Evolutionary conservation across 495 filamentous ascomycete species (phyloP).

Genomic region (Xylaria flabelliformis): DNA sequence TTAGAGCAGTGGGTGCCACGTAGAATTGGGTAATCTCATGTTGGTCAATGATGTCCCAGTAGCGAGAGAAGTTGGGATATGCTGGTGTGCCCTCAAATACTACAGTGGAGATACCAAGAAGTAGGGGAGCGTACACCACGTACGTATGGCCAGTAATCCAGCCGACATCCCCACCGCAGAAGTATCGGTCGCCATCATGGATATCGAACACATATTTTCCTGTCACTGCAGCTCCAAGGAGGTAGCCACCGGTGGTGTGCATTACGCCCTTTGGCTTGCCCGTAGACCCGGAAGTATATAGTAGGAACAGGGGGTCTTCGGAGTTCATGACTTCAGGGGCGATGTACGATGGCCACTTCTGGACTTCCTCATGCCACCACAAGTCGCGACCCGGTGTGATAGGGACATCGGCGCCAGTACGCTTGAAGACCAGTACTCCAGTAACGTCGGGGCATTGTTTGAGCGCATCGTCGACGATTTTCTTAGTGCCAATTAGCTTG

Average conservation of each 20-base stretch:
- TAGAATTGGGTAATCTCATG: constrained; percentile 98
- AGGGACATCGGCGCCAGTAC: constrained; percentile 91
- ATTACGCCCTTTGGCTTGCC: constrained; percentile 99
- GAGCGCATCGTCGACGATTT: constrained; percentile 97
- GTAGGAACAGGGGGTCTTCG: constrained; percentile 95
- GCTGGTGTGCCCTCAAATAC: constrained; percentile 99
- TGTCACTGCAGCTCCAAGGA: constrained; percentile 88
- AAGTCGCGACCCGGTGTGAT: constrained; percentile 87
- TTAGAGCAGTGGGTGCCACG: constrained; percentile 92
- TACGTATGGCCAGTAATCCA: constrained; percentile 99
- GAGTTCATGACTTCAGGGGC: constrained; percentile 86
- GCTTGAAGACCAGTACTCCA: constrained; percentile 89
- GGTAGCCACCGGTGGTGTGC: constrained; percentile 96
- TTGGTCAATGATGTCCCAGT: constrained; percentile 98
- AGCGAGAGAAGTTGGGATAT: constrained; percentile 96
- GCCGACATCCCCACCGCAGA: constrained; percentile 97
- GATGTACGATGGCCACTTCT: constrained; percentile 92
- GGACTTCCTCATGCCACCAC: constrained; percentile 99
- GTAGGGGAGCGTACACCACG: constrained; percentile 93
- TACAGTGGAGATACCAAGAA: constrained; percentile 91
- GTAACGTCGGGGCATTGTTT: constrained; percentile 94
- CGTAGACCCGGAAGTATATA: constrained; percentile 97
- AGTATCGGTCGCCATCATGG: constrained; percentile 89
- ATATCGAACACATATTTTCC: constrained; percentile 99
- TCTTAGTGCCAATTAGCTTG: constrained; percentile 98